Base-by-base conservation (phyloP, 352 stramenopile species). In the Phytophthora crassamura region DNA sequence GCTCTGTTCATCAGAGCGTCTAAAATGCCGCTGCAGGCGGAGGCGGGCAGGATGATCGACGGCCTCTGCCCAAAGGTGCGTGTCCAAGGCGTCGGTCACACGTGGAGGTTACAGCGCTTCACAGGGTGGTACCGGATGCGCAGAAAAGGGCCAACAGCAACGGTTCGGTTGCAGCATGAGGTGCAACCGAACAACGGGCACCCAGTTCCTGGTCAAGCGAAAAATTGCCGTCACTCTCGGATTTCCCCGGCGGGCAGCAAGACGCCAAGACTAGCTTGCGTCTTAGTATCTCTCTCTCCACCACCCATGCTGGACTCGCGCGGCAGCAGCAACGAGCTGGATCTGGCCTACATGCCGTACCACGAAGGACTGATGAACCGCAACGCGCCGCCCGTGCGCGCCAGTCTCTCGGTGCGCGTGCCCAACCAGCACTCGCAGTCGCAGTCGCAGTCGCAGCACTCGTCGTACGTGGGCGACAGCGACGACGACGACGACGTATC, bases 401-500 rank as follows among this genome's bases (percentile, higher is more conserved):
- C 48, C 46, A 80, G 60, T 14, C 65, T 82, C 50, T 74, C 76
- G 10, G 65, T 79, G 46, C 60, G 65, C 16, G 60, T 75, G 28
- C 34, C 59, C 11, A 61, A 49, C 34, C 63, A 59, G 47, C 45
- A 58, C 14, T 56, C 74, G 53, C 46, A 66, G 59, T 47, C 52
- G 58, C 46, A 66, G 59, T 47, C 52, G 58, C 59, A 72, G 42
- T 46, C 74, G 49, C 25, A 28, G 25, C 25, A 28, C 4, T 71
- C 45, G 20, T 54, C 58, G n/a, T 75, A 73, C 36, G 73, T 69
- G 53, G 62, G 51, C 36, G 59, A 76, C 41, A 69, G 58, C 30
- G 77, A 84, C 48, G 77, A 86, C 32, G 77, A 86, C 32, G 80
- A 93, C 56, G 82, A 90, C 40, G 77, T 82, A 39, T 88, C 77